Evolutionary conservation across 2,329 filamentous ascomycete species (phyloP).

Genomic region (Calcarisporium arbuscula): DNA sequence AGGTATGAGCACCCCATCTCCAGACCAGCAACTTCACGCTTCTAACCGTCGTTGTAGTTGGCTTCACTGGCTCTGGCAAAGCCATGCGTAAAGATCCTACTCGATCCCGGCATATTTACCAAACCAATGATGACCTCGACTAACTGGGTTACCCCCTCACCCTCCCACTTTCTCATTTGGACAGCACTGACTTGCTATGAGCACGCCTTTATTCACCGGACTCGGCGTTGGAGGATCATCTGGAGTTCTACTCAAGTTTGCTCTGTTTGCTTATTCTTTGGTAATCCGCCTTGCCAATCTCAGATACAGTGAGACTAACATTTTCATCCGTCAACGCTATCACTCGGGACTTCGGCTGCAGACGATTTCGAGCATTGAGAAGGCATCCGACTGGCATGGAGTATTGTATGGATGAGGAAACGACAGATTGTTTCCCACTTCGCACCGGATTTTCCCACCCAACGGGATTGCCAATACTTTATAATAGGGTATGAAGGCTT

Average conservation of each 20-base stretch:
- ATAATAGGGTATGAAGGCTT: too few relatives aligned
- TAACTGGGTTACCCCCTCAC: too few relatives aligned
- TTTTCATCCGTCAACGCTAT: too few relatives aligned
- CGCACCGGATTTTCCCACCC: too few relatives aligned
- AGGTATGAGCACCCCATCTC: conserved; percentile 51
- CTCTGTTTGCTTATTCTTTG: conserved; percentile 25
- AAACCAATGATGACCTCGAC: conserved; percentile 68
- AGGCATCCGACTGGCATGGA: too few relatives aligned
- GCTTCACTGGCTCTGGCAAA: conserved; percentile 92
- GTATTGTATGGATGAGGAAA: too few relatives aligned
- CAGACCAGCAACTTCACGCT: neutral
- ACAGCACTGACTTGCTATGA: conserved; percentile 15
- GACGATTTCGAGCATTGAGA: too few relatives aligned
- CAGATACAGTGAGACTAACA: too few relatives aligned
- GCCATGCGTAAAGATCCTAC: conserved; percentile 89
- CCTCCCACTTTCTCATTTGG: conserved; percentile 17
- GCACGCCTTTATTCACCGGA: too few relatives aligned
- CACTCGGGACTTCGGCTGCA: too few relatives aligned
- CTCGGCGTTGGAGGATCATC: conserved; percentile 13
- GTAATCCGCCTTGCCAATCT: conserved; percentile 30
- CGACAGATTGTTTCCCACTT: too few relatives aligned
- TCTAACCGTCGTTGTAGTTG: conserved; percentile 53
- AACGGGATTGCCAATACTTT: too few relatives aligned
- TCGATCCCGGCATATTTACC: conserved; percentile 77
- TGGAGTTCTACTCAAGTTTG: conserved; percentile 16